Evolutionary conservation across 176 grass and related monocot genomes (phyloP), one percentile per base, ranked within the genome.

Genomic region (Oryza rufipogon): DNA sequence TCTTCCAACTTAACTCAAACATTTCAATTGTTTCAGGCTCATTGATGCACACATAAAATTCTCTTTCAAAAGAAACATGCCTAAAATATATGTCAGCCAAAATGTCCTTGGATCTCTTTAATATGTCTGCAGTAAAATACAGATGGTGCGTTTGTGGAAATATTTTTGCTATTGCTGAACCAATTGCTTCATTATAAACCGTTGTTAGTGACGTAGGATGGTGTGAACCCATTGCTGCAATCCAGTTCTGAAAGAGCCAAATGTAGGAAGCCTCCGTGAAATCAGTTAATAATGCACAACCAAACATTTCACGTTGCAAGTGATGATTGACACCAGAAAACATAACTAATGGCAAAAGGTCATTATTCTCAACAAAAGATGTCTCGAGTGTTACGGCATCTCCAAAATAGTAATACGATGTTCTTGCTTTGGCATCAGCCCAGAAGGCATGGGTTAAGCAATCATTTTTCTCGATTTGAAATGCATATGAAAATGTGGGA

Each of bases 181-280:
- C 51, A 70, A 91, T 82, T 33, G 76, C 72, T 64, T 88, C 81
- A 66, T 86, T 80, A 56, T 83, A 86, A 66, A 73, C 54, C 41
- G 81, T 86, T 71, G 76, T 90, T 80, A 92, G 69, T 64, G 88
- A 92, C 64, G 64, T 41, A 66, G 88, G 86, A 75, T 84, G 83
- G 51, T 83, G 88, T 68, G 84, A 84, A 51, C 83, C 84, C 83
- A 91, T 91, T 51, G 86, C 80, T 71, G 81, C 4, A 11, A 87
- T 64, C 93, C 90, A 92, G 23, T 91, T 91, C 76, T 83, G 83
- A 76, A 95, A 87, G 30, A 92, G 78, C 87, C 92, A 92, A 83
- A 86, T 34, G 71, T 88, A 88, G 44, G 78, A 88, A 79, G 81
- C 80, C 66, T 90, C 85, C 0, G 81, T 89, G 44, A 88, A 83